Evolutionary conservation across 139 green algal genomes (phyloP).

Genomic region (Chlamydomonas eustigma): DNA sequence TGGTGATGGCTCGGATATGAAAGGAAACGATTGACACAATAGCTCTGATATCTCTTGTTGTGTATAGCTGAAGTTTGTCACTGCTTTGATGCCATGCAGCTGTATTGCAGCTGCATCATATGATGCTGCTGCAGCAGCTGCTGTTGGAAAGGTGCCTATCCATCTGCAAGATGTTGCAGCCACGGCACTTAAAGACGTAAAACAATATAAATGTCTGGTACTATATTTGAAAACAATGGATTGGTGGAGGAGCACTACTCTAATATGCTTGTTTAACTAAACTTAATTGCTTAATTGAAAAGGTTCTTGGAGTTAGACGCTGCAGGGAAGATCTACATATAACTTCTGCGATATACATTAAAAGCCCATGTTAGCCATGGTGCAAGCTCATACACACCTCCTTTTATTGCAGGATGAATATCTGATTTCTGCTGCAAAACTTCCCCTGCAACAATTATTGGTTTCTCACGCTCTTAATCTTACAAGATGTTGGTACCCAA

Average conservation of each 20-base stretch:
- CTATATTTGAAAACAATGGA: neutral
- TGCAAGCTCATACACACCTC: neutral
- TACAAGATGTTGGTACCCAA: no score
- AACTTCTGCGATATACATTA: neutral
- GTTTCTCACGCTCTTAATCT: no score
- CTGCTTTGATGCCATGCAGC: neutral
- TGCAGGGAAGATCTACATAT: neutral
- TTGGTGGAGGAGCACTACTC: neutral
- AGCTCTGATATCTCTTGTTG: conserved; percentile 48
- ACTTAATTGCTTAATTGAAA: no score
- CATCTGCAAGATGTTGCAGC: conserved; percentile 24
- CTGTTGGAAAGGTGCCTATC: conserved; percentile 24
- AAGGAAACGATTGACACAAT: conserved; percentile 21
- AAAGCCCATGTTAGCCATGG: neutral
- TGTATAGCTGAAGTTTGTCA: conserved; percentile 44
- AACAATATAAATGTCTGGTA: neutral
- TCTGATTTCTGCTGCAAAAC: conserved; percentile 63
- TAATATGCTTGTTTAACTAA: no score
- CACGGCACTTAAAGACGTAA: neutral
- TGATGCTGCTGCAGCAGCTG: neutral
- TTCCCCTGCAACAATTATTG: conserved; percentile 31
- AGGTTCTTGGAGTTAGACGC: neutral
- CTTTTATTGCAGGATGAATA: conserved; percentile 44
- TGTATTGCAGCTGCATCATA: conserved; percentile 1
- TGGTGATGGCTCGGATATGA: neutral